phyloP scores from a whole-genome alignment of 1,284 basidiomycete genomes.

The Austroboletus olivaceoglutinosus region DNA sequence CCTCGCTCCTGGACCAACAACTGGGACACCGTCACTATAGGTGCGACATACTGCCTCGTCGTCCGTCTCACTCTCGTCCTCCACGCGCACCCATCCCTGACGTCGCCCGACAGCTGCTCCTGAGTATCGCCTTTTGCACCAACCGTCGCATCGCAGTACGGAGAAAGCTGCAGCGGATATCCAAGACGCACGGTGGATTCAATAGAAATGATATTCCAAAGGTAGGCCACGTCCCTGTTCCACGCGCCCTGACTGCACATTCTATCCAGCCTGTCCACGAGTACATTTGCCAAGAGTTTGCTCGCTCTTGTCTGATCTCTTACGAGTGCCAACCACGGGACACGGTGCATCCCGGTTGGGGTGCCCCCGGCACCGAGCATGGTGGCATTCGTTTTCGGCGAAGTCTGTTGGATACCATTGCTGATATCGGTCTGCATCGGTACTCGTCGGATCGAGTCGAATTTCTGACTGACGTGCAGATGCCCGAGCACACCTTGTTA shows the following conservation, averaged over 20 bases:
- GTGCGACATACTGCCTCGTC: conserved; percentile 62
- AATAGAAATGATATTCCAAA: conserved; percentile 69
- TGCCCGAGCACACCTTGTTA: conserved; percentile 59
- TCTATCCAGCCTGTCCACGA: conserved; percentile 60
- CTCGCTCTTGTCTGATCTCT: conserved; percentile 71
- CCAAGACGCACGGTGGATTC: conserved; percentile 65
- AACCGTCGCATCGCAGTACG: conserved; percentile 67
- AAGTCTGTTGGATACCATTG: conserved; percentile 62
- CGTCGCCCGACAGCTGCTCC: conserved; percentile 41
- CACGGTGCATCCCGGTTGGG: conserved; percentile 78
- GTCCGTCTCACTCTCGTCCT: conserved; percentile 39
- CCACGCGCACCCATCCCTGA: neutral
- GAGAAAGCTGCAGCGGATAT: conserved; percentile 63
- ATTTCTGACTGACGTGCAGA: conserved; percentile 41
- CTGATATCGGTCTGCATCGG: conserved; percentile 54
- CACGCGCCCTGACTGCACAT: conserved; percentile 3
- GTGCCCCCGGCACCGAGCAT: conserved; percentile 63
- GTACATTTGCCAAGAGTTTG: conserved; percentile 77
- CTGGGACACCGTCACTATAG: conserved; percentile 63
- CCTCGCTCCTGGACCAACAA: conserved; percentile 55
- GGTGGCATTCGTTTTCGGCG: conserved; percentile 62
- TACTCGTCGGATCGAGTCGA: neutral
- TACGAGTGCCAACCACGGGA: conserved; percentile 75
- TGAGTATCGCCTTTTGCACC: conserved; percentile 57
- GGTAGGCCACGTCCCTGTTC: conserved; percentile 40